Evolutionary conservation across 805 yeast genomes (phyloP), one percentile per base, ranked within the genome.

Genomic region (Tetrapisispora namnaoensis): DNA sequence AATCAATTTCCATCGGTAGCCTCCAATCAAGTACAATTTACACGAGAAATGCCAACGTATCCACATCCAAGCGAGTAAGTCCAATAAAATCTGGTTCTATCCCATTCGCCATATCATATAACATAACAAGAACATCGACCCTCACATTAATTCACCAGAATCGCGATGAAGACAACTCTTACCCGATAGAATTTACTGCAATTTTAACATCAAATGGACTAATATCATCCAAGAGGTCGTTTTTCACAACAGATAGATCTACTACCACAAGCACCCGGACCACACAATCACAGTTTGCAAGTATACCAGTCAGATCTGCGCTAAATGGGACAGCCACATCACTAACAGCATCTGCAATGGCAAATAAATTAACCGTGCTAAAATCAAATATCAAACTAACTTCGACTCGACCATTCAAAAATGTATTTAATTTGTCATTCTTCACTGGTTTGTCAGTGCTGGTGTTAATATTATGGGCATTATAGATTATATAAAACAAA

Each of bases 31-130:
- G 24, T 28, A 21, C 45, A 10, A 3, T 6, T 16, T n/a, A 30
- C 13, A 14, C 32, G 7, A n/a, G 14, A 2, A 17, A 22, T 14
- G 17, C 22, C 16, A 20, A 20, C 9, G n/a, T 30, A 9, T 17
- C 39, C 10, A 20, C 34, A 9, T 34, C 24, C 1, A 18, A 11
- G 17, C 17, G n/a, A 2, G 45, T 51, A 9, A 39, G 50, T 21
- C 53, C 62, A n/a, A 68, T 78, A 11, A 34, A 48, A 36, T 69
- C 77, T 0, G 78, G 77, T 3, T 32, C 54, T 16, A 78, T 79
- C 17, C 83, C 83, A 18, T 78, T 72, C 55, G 83, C 82, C 0
- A 63, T 63, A 5, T 45, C 62, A 0, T 62, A 62, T 28, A 67
- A 63, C 46, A 39, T 60, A 9, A 60, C 69, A 0, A 52, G 46